A percentile compares a stretch with the other conserved stretches of the same genome.
phyloP scores from a whole-genome alignment of 2,329 filamentous ascomycete species.

The Trichoderma simmonsii region DNA sequence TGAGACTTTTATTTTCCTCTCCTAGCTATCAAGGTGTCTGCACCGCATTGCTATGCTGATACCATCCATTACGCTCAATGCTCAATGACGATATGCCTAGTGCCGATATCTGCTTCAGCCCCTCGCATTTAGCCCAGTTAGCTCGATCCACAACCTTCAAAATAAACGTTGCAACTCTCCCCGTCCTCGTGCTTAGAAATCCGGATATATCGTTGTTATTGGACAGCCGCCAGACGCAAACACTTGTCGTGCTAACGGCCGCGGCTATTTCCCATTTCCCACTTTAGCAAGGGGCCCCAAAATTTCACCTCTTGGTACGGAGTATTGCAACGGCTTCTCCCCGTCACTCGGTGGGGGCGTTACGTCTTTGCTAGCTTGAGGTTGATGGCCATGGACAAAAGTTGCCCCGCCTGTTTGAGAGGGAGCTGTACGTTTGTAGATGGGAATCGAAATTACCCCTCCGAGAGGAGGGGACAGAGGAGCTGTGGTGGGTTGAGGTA shows the following conservation, averaged over 20 bases:
- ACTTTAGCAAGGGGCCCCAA: neutral
- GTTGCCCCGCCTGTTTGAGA: neutral
- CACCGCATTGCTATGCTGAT: neutral
- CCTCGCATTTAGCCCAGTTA: neutral
- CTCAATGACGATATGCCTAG: neutral
- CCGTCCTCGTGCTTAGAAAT: conserved; percentile 15
- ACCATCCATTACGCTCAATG: neutral
- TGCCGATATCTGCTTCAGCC: neutral
- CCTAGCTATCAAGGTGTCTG: neutral
- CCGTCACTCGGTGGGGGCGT: neutral
- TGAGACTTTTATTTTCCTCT: neutral
- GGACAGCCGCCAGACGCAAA: neutral
- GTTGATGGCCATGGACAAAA: neutral
- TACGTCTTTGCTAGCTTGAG: neutral
- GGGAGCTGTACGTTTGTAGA: neutral
- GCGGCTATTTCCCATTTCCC: conserved; percentile 1
- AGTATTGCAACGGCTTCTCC: neutral
- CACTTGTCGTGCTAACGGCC: neutral
- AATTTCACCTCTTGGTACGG: neutral
- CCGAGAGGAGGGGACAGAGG: neutral
- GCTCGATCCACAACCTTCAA: neutral
- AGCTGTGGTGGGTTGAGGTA: neutral
- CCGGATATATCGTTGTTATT: conserved; percentile 11
- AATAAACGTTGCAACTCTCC: neutral
- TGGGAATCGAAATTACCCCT: neutral